Evolutionary conservation across 2,329 filamentous ascomycete genomes (phyloP), one percentile per base, ranked within the genome.

Genomic region (Penicillium hesseltinei): DNA sequence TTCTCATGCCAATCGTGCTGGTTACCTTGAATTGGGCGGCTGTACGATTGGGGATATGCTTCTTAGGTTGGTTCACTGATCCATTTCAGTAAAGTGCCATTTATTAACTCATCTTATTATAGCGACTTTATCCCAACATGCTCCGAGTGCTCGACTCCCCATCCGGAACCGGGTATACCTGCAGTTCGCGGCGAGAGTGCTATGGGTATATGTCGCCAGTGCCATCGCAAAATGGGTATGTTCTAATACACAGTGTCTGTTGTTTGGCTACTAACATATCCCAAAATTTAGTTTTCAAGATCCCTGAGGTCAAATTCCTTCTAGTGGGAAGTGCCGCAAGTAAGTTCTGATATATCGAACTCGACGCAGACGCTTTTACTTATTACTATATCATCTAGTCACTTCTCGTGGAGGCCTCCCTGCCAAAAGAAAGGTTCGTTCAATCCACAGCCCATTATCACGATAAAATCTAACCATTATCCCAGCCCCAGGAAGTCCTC

Each of bases 51-150:
- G 85, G 45, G 91, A 94, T 69, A 84, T 94, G 80, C 82, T 94
- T 11, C 88, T 89, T 55, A 86, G 83, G 83, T 84, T 75, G 38
- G 70, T 69, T 21, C 3, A 27, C 5, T 39, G 15, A 42, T 43
- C 10, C 7, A 9, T 31, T 3, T 21, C 17, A 27, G 27, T 3
- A 15, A 49, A 27, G 29, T 43, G 13, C 10, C 23, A 21, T 38
- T 25, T 2, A 3, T 19, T 47, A 19, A 48, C 61, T 66, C 17
- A 62, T 23, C 23, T 43, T n/a, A 19, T 11, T 45, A 46, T 53
- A 92, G 89, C 73, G 87, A 85, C 40, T 93, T 95, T 75, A 77
- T 89, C 31, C 91, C 91, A 17, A 92, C 89, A 0, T 95, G 91
- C 71, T 82, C 84, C 1, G 81, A 84, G 67, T 95, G 91, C 75